Conservation (phyloP, 805 yeast genomes). For the Sugiyamaella smithiae region DNA sequence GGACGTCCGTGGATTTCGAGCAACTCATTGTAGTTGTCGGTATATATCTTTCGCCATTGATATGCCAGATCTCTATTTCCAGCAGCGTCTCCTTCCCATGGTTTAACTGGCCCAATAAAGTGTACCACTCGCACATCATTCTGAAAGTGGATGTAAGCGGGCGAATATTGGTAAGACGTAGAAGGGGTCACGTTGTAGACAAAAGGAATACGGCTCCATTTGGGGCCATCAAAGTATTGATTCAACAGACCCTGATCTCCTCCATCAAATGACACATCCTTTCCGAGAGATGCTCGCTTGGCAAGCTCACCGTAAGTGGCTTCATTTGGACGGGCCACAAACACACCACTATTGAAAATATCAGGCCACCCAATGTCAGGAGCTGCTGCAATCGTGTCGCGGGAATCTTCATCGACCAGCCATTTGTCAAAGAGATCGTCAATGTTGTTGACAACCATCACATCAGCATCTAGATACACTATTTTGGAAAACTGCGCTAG, state of each 20-base stretch:
- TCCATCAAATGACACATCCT: slow-evolving; percentile 63
- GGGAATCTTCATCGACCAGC: slow-evolving; percentile 2
- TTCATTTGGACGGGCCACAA: slow-evolving; percentile 54
- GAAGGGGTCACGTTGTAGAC: slow-evolving; percentile 76
- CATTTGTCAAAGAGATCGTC: slow-evolving; percentile 31
- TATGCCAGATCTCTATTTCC: slow-evolving; percentile 15
- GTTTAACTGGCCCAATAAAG: slow-evolving; percentile 39
- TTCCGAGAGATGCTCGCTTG: slow-evolving; percentile 29
- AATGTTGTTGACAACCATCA: slow-evolving; percentile 42
- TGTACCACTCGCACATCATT: slow-evolving; percentile 40
- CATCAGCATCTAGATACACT: slow-evolving; percentile 55
- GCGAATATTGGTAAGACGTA: slow-evolving; percentile 63
- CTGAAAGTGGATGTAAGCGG: slow-evolving; percentile 59
- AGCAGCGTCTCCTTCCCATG: slow-evolving; percentile 33
- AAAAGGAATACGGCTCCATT: slow-evolving; percentile 76
- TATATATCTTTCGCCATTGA: slow-evolving; percentile 21
- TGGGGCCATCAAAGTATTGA: slow-evolving; percentile 50
- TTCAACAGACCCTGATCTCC: slow-evolving; percentile 91
- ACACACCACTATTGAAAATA: slow-evolving; percentile 77
- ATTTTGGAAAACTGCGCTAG: slow-evolving; percentile 40
- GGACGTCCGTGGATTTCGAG: neutral
- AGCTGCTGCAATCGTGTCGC: slow-evolving; percentile 41
- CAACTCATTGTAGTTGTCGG: slow-evolving; percentile 5
- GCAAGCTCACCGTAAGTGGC: slow-evolving; percentile 43
- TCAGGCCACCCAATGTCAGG: slow-evolving; percentile 95